Conservation (phyloP, 306 rosid genomes). For the Cicer chorassanicum region DNA sequence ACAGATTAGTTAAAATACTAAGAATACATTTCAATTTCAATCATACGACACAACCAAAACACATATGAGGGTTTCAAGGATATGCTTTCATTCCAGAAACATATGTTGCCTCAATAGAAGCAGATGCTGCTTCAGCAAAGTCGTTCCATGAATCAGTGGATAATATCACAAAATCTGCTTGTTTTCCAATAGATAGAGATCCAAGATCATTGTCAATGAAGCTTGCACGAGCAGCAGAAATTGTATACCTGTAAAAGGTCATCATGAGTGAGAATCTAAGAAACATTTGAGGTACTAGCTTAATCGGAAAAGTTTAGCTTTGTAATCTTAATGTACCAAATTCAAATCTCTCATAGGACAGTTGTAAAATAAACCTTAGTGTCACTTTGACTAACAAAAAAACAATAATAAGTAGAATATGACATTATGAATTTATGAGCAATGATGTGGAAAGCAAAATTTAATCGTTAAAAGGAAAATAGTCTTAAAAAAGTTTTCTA, state of each 20-base stretch:
- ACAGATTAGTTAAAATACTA: too few relatives aligned
- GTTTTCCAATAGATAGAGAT: conserved; percentile 73
- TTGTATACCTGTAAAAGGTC: conserved; percentile 64
- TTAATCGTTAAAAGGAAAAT: conserved; percentile 16
- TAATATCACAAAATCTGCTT: conserved; percentile 82
- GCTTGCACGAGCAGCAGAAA: conserved; percentile 83
- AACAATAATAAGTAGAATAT: too few relatives aligned
- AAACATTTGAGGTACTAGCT: neutral
- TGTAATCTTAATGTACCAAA: too few relatives aligned
- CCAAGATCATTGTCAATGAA: conserved; percentile 75
- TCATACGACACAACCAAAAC: too few relatives aligned
- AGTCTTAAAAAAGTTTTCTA: neutral
- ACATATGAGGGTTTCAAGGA: conserved; percentile 49
- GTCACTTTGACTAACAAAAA: too few relatives aligned
- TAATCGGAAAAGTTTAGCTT: too few relatives aligned
- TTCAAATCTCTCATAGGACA: too few relatives aligned
- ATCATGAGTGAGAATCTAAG: conserved; percentile 14
- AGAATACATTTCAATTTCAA: too few relatives aligned
- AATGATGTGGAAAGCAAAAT: neutral
- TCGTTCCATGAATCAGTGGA: conserved; percentile 69
- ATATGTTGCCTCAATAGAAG: conserved; percentile 75
- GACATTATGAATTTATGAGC: too few relatives aligned
- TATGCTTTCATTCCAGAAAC: conserved; percentile 73
- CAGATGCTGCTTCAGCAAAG: conserved; percentile 60
- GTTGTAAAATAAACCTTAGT: too few relatives aligned